These are phyloP conservation scores for Globisporangium cederbergense DNA, from an alignment of 352 stramenopile species.

Conservation along the genomic window DNA sequence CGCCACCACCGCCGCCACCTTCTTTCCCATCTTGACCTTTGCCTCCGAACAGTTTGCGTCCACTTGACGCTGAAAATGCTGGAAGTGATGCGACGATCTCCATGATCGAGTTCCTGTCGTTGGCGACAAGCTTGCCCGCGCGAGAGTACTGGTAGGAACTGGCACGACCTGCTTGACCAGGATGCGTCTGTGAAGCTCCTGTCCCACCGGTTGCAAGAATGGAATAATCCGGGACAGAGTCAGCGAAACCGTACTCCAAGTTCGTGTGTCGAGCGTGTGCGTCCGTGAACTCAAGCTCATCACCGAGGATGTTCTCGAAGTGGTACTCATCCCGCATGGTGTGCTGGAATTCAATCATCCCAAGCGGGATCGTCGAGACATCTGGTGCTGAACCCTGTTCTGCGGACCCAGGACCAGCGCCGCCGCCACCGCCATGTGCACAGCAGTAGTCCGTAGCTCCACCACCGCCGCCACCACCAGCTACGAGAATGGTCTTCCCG, in stretches of 20 bases:
- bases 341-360: conserved; percentile 17
- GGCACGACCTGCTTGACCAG: conserved; percentile 34
- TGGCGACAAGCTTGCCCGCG: conserved; percentile 36
- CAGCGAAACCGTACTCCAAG: conserved; percentile 53
- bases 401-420: conserved; percentile 19
- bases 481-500: conserved; percentile 49
- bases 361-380: conserved; percentile 28
- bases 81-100: conserved; percentile 26
- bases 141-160: conserved; percentile 47
- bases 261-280: conserved; percentile 42
- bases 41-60: conserved; percentile 37
- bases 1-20: conserved; percentile 71
- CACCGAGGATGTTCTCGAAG: conserved; percentile 44
- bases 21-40: conserved; percentile 74
- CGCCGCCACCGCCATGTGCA: conserved; percentile 62
- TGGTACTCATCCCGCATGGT: conserved; percentile 52
- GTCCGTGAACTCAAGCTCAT: conserved; percentile 41
- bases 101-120: conserved; percentile 26
- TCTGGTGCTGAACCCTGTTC: conserved; percentile 39
- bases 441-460: conserved; percentile 78
- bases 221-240: conserved; percentile 41
- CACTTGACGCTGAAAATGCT: conserved; percentile 35
- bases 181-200: conserved; percentile 24
- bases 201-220: conserved; percentile 46
- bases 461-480: conserved; percentile 65